These are phyloP conservation scores for Ophiostoma tasmaniense DNA, from an alignment of 2,329 filamentous ascomycete species.

Conservation along the genomic window DNA sequence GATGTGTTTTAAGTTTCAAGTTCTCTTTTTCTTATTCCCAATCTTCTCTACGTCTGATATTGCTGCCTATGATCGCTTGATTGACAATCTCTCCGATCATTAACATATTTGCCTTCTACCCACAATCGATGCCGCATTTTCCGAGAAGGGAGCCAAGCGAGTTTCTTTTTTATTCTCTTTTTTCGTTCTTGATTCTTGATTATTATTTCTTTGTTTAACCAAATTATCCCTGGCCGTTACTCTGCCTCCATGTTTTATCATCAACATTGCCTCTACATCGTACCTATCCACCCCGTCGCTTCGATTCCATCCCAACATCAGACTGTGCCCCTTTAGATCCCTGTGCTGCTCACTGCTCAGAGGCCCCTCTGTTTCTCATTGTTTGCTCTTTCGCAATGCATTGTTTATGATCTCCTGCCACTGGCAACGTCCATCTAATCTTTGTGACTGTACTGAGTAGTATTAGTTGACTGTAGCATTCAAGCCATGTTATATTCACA, in stretches of 20 bases:
- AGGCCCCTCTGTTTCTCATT: not conserved
- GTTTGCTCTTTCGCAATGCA: not conserved
- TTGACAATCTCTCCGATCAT: not conserved
- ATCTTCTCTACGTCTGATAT: not conserved
- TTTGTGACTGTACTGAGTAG: not conserved
- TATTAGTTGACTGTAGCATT: not conserved
- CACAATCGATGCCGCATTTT: not conserved
- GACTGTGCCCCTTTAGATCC: not conserved
- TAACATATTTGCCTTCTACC: not conserved
- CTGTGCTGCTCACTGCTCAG: constrained; percentile 15
- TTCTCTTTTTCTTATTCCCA: not conserved
- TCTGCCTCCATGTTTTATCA: too few species aligned
- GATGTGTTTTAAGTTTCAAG: not conserved
- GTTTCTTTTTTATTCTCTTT: too few species aligned
- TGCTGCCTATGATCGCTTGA: not conserved
- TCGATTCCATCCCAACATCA: constrained; percentile 10
- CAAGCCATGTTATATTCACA: not conserved
- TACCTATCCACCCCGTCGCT: not conserved
- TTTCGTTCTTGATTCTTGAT: too few species aligned
- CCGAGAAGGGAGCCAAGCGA: too few species aligned
- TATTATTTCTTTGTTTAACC: not conserved
- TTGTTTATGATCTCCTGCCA: not conserved
- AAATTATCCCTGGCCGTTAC: too few species aligned
- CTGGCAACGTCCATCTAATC: not conserved
- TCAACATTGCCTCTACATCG: not conserved